Conservation (phyloP, 1,284 basidiomycete species). For the Malassezia sympodialis region DNA sequence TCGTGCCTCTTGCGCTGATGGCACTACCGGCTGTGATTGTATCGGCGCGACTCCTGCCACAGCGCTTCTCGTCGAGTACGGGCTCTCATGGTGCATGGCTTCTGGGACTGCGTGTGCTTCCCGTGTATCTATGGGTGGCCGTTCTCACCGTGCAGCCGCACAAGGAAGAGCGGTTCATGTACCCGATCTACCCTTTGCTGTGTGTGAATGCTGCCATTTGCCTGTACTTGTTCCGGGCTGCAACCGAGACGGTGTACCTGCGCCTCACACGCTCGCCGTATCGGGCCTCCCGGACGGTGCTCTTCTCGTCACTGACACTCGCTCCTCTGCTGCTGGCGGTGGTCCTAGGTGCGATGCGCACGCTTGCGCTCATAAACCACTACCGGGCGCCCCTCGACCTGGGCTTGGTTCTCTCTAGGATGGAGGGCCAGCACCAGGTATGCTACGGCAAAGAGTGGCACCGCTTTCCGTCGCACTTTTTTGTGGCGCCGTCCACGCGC, state of each 20-base stretch:
- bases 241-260: slow-evolving; percentile 26
- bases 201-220: slow-evolving; percentile 83
- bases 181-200: slow-evolving; percentile 78
- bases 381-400: slow-evolving; percentile 81
- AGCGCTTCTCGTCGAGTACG: slow-evolving; percentile 54
- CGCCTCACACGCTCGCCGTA: slow-evolving; percentile 32
- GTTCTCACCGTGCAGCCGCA: slow-evolving; percentile 74
- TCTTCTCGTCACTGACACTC: slow-evolving; percentile 69
- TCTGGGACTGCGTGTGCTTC: slow-evolving; percentile 64
- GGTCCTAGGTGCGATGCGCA: slow-evolving; percentile 66
- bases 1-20: slow-evolving; percentile 61
- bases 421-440: slow-evolving; percentile 47
- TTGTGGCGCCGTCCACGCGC: slow-evolving; percentile 70
- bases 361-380: slow-evolving; percentile 70
- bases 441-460: slow-evolving; percentile 95
- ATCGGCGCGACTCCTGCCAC: slow-evolving; percentile 65
- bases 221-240: slow-evolving; percentile 55
- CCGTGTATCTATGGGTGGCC: slow-evolving; percentile 78
- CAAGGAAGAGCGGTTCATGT: slow-evolving; percentile 98
- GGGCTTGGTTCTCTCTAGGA: slow-evolving; percentile 52
- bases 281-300: slow-evolving; percentile 25
- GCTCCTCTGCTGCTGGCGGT: slow-evolving; percentile 59
- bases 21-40: slow-evolving; percentile 61
- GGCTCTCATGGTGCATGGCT: slow-evolving; percentile 47
- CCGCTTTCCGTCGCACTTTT: slow-evolving; percentile 80